phyloP scores from a whole-genome alignment of 768 basidiomycete genomes.

The Russula vinacea region DNA sequence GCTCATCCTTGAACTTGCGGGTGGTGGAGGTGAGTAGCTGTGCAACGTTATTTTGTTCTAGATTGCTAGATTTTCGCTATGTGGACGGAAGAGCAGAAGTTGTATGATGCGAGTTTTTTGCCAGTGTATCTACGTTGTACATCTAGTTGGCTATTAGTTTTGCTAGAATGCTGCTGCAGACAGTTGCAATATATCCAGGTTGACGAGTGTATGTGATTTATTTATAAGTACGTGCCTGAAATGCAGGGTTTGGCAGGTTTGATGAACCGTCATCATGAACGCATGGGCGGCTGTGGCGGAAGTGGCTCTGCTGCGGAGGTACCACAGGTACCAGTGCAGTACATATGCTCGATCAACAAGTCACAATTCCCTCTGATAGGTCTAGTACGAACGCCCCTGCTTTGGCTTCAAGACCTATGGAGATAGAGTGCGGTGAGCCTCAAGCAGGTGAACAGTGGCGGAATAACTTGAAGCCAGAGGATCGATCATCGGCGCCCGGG shows the following conservation, averaged over 20 bases:
- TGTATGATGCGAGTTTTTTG: slow-evolving; percentile 18
- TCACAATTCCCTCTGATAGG: background rate
- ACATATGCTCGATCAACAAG: background rate
- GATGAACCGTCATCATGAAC: background rate
- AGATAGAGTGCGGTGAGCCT: too few relatives aligned
- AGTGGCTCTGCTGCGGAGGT: background rate
- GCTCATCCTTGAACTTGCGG: slow-evolving; percentile 91
- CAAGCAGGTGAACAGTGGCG: too few relatives aligned
- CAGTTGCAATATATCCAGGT: slow-evolving; percentile 16
- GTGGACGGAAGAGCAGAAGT: slow-evolving; percentile 13
- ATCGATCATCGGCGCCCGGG: background rate
- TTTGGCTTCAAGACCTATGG: too few relatives aligned
- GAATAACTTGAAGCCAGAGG: background rate
- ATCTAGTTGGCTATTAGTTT: slow-evolving; percentile 18
- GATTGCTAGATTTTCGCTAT: slow-evolving; percentile 19
- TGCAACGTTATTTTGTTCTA: background rate
- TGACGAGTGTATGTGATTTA: background rate
- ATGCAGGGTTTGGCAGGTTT: background rate
- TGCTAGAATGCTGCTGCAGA: slow-evolving; percentile 1
- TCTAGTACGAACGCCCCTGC: too few relatives aligned
- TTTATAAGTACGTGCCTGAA: too few relatives aligned
- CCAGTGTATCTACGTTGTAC: slow-evolving; percentile 29
- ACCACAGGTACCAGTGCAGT: background rate
- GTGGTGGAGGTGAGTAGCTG: slow-evolving; percentile 41
- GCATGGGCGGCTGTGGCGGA: background rate